Evolutionary conservation across 169 alveolate genomes (phyloP).

Genomic region (Eimeria nieschulzi): DNA sequence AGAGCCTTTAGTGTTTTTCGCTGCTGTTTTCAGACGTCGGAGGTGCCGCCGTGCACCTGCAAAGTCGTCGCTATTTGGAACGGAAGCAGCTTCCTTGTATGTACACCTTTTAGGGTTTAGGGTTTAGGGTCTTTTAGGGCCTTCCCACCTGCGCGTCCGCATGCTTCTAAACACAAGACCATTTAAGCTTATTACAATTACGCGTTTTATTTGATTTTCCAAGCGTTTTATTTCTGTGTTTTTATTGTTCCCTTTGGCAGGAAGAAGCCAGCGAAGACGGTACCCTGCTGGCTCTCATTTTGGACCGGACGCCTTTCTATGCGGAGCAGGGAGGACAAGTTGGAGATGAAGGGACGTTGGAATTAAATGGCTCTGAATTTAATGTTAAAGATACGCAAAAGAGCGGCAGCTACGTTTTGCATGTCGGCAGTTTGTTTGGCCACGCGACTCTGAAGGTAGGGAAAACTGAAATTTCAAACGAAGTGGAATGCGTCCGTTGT

Average conservation of each 20-base stretch:
- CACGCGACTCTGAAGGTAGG: slow-evolving; percentile 55
- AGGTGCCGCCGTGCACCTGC: slow-evolving; percentile 63
- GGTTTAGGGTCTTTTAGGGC: too few species aligned
- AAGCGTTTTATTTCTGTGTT: background rate
- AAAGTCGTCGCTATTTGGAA: slow-evolving; percentile 68
- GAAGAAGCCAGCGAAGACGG: slow-evolving; percentile 23
- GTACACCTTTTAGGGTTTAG: background rate
- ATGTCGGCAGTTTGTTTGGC: slow-evolving; percentile 83
- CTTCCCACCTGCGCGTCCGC: too few species aligned
- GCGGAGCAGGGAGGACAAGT: slow-evolving; percentile 89
- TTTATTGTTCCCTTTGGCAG: background rate
- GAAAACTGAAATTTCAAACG: background rate
- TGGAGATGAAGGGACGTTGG: slow-evolving; percentile 83
- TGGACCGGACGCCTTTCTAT: slow-evolving; percentile 89
- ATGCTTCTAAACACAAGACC: too few species aligned
- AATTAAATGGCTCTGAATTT: slow-evolving; percentile 75
- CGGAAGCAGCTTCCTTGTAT: slow-evolving; percentile 70
- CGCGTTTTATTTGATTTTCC: background rate
- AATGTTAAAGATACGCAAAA: slow-evolving; percentile 88
- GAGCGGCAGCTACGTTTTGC: slow-evolving; percentile 88
- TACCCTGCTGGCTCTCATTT: slow-evolving; percentile 82
- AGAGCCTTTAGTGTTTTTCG: background rate
- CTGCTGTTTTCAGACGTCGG: slow-evolving; percentile 11
- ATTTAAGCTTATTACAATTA: too few species aligned
- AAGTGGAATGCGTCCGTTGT: background rate